These are phyloP conservation scores for Chloris gayana DNA, from an alignment of 176 grass and related monocot genomes.

Conservation along the genomic window DNA sequence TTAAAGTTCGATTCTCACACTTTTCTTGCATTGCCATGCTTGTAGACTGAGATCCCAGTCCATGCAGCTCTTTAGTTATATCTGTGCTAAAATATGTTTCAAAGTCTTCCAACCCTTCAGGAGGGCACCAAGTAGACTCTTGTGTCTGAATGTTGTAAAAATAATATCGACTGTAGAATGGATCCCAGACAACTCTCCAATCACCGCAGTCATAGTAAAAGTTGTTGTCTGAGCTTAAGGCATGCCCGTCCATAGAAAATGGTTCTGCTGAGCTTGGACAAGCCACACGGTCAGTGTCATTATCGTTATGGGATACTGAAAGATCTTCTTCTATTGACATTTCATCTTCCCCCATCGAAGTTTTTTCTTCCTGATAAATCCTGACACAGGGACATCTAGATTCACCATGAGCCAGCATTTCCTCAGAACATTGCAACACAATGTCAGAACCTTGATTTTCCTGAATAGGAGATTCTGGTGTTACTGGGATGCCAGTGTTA, in stretches of 20 bases:
- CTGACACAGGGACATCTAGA: conserved; percentile 26
- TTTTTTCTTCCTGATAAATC: conserved; percentile 48
- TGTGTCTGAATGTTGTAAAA: conserved; percentile 74
- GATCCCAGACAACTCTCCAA: conserved; percentile 83
- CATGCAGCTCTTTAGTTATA: conserved; percentile 26
- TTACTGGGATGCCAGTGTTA: conserved; percentile 34
- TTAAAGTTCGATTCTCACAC: conserved; percentile 15
- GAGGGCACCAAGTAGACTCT: conserved; percentile 83
- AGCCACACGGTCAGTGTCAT: conserved; percentile 9
- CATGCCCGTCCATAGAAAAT: conserved; percentile 35
- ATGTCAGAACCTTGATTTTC: conserved; percentile 32
- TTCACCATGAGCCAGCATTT: conserved; percentile 30
- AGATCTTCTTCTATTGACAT: conserved; percentile 33
- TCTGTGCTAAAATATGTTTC: conserved; percentile 42
- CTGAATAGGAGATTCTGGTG: conserved; percentile 36
- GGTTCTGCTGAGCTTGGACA: conserved; percentile 36
- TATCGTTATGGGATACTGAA: conserved; percentile 31
- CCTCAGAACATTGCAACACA: conserved; percentile 21
- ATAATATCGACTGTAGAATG: conserved; percentile 78
- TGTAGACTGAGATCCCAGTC: conserved; percentile 38
- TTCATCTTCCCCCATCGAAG: conserved; percentile 26
- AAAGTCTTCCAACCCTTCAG: conserved; percentile 75
- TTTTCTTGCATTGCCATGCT: conserved; percentile 42
- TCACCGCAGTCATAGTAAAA: conserved; percentile 65
- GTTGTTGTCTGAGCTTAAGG: conserved; percentile 36